Evolutionary conservation across 768 basidiomycete genomes (phyloP).

Genomic region (Austroboletus eburneus): DNA sequence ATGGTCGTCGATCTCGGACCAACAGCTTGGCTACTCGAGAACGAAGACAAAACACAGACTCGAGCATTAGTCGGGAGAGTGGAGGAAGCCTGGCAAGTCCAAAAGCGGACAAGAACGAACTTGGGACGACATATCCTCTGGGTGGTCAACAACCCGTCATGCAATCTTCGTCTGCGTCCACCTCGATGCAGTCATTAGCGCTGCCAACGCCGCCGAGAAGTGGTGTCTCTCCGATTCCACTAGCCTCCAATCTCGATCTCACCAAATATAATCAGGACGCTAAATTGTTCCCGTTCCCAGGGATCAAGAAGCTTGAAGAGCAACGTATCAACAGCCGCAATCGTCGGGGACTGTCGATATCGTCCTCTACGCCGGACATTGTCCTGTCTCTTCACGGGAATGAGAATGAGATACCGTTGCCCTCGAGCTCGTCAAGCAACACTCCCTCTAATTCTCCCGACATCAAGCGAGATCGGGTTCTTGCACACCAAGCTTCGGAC

Average conservation of each 20-base stretch:
- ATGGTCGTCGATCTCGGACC: conserved; percentile 72
- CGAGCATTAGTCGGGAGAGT: conserved; percentile 71
- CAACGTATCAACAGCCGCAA: conserved; percentile 53
- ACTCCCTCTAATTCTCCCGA: conserved; percentile 50
- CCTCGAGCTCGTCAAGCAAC: conserved; percentile 47
- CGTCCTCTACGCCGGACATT: conserved; percentile 48
- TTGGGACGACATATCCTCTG: conserved; percentile 35
- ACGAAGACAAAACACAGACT: conserved; percentile 65
- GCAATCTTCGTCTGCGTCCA: conserved; percentile 67
- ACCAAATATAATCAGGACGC: conserved; percentile 60
- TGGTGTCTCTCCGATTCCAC: conserved; percentile 74
- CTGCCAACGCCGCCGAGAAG: conserved; percentile 52
- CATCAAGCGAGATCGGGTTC: conserved; percentile 51
- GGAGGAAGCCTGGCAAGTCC: conserved; percentile 64
- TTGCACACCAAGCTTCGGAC: conserved; percentile 69
- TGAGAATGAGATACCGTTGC: conserved; percentile 41
- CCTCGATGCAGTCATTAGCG: conserved; percentile 55
- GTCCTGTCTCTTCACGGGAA: conserved; percentile 40
- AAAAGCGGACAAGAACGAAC: conserved; percentile 53
- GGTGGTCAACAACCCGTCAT: conserved; percentile 48
- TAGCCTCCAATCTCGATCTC: conserved; percentile 65
- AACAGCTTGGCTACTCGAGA: conserved; percentile 71
- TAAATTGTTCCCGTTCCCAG: conserved; percentile 90
- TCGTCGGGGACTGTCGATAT: conserved; percentile 47
- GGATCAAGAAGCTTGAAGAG: conserved; percentile 74